These are phyloP conservation scores for Gossypium anomalum DNA, from an alignment of 345 rosid species.

Conservation along the genomic window DNA sequence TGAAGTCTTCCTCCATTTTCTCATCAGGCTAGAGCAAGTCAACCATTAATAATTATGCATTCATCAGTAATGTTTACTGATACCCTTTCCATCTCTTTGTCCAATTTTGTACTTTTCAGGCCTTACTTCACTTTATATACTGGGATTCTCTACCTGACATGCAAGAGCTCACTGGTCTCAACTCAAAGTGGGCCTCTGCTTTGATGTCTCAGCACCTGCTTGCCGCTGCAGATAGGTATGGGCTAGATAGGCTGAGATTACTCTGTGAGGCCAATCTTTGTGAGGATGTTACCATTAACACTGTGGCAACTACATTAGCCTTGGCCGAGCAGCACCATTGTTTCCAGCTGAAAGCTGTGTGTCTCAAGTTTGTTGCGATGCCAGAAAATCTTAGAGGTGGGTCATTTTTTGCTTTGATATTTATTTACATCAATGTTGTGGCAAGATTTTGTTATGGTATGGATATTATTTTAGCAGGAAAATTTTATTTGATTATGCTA, in stretches of 20 bases:
- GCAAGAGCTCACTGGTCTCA: constrained; percentile 57
- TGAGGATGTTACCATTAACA: constrained; percentile 53
- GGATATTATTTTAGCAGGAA: neutral
- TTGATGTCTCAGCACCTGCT: constrained; percentile 70
- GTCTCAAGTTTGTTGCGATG: constrained; percentile 56
- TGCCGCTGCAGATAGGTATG: constrained; percentile 70
- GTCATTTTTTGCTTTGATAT: neutral
- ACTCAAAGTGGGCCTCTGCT: constrained; percentile 54
- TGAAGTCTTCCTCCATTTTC: neutral
- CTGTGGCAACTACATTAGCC: constrained; percentile 61
- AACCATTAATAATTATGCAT: neutral
- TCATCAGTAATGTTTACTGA: neutral
- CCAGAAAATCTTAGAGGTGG: constrained; percentile 53
- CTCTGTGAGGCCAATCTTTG: constrained; percentile 52
- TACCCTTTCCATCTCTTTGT: neutral
- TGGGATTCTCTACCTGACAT: constrained; percentile 56
- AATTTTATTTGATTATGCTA: neutral
- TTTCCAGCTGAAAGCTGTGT: constrained; percentile 53
- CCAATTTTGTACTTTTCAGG: constrained; percentile 33
- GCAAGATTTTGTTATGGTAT: neutral
- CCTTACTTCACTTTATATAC: constrained; percentile 57
- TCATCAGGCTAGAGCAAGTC: neutral
- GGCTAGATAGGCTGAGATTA: constrained; percentile 50
- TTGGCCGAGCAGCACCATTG: constrained; percentile 75
- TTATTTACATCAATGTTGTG: constrained; percentile 5